These are phyloP conservation scores for Penicillium turbatum DNA, from an alignment of 495 filamentous ascomycete species.

Conservation along the genomic window DNA sequence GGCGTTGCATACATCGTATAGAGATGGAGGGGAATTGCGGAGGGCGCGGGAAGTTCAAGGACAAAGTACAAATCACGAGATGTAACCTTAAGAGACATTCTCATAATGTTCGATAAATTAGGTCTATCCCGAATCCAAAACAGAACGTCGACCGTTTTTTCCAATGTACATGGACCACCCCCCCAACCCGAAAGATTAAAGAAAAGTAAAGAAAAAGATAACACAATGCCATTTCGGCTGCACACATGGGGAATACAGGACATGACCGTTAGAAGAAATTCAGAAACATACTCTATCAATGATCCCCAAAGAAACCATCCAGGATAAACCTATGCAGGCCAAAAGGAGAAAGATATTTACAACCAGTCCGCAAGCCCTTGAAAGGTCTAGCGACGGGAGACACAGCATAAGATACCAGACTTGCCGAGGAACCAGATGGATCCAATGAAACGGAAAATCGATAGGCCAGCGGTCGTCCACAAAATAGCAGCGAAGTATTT, in stretches of 20 bases:
- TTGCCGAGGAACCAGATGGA: conserved; percentile 86
- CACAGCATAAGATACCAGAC: conserved; percentile 89
- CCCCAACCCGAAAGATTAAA: no score
- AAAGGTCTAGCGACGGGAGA: conserved; percentile 54
- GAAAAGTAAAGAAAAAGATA: background rate
- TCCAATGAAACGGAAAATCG: conserved; percentile 80
- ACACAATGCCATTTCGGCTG: conserved; percentile 5
- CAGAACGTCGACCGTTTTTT: background rate
- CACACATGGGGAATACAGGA: conserved; percentile 7
- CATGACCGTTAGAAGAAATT: background rate
- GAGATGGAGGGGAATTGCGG: background rate
- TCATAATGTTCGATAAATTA: background rate
- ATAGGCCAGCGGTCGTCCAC: conserved; percentile 78
- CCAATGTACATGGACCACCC: conserved; percentile 2
- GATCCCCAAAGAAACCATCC: background rate
- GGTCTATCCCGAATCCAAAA: conserved; percentile 3
- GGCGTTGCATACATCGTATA: background rate
- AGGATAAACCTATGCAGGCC: background rate
- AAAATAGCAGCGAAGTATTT: conserved; percentile 87
- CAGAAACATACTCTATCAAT: conserved; percentile 1
- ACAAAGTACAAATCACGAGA: background rate
- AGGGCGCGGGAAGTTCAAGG: background rate
- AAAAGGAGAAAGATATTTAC: conserved; percentile 19
- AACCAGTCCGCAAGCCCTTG: background rate
- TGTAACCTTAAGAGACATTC: background rate